These are phyloP conservation scores for Erigeron philadelphicus DNA, from an alignment of 140 eudicot genomes.

Conservation along the genomic window DNA sequence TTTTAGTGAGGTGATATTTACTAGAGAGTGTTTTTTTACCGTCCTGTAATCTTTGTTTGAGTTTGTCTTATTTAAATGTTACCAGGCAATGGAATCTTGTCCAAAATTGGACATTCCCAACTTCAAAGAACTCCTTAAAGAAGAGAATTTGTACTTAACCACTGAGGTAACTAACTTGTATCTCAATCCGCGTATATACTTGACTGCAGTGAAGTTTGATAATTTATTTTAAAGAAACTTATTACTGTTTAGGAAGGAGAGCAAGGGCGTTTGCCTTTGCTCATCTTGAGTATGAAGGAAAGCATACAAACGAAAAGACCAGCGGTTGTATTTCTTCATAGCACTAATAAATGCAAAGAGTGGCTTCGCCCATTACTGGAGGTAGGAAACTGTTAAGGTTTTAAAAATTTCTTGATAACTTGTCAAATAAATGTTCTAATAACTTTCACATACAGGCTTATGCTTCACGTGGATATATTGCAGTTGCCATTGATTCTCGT, in stretches of 20 bases:
- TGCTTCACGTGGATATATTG: slow-evolving; percentile 88
- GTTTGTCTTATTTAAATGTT: slow-evolving; percentile 13
- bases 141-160: slow-evolving; percentile 78
- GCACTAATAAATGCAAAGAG: slow-evolving; percentile 89
- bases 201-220: neutral
- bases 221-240: slow-evolving; percentile 14
- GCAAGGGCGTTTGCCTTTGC: slow-evolving; percentile 83
- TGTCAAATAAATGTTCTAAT: neutral
- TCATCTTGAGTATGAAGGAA: slow-evolving; percentile 68
- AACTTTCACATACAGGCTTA: slow-evolving; percentile 49
- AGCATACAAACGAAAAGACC: slow-evolving; percentile 51
- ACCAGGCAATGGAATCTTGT: slow-evolving; percentile 81
- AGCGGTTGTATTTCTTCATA: slow-evolving; percentile 72
- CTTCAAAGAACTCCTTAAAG: slow-evolving; percentile 56
- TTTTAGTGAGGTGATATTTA: slow-evolving; percentile 54
- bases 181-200: too few relatives aligned
- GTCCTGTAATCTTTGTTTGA: slow-evolving; percentile 5
- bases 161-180: slow-evolving; percentile 55
- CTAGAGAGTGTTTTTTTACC: neutral
- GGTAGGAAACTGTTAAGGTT: slow-evolving; percentile 30
- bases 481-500: slow-evolving; percentile 88
- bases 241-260: slow-evolving; percentile 57
- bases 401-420: neutral
- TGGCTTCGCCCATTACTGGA: slow-evolving; percentile 89
- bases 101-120: slow-evolving; percentile 69